Percentiles rank a stretch among this genome's conserved stretches.
Evolutionary conservation across 768 basidiomycete species (phyloP).

Genomic region (Coprinopsis strossmayeri): DNA sequence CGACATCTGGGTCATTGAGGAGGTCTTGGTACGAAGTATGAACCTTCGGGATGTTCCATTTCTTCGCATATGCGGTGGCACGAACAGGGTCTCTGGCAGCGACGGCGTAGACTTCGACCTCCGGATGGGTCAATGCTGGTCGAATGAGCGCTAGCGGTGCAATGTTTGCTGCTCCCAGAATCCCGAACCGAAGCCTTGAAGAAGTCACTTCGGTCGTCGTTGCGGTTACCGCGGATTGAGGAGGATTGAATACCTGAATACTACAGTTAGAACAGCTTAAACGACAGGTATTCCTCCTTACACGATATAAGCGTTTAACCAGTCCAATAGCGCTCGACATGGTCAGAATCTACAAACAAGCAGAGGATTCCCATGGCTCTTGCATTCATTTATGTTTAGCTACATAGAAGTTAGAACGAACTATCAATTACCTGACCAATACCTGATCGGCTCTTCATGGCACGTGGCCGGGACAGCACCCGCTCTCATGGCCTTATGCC

Average conservation of each 20-base stretch:
- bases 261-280: no score
- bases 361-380: neutral
- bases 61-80: slow-evolving; percentile 44
- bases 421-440: no score
- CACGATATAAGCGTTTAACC: neutral
- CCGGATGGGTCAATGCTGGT: slow-evolving; percentile 22
- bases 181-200: slow-evolving; percentile 4
- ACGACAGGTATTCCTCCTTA: neutral
- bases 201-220: neutral
- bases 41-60: slow-evolving; percentile 41
- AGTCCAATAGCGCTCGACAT: neutral
- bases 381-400: neutral
- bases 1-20: slow-evolving; percentile 38
- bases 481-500: no score
- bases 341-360: neutral
- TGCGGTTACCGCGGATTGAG: no score
- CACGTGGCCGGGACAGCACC: no score
- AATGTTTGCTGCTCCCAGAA: slow-evolving; percentile 16
- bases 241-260: no score
- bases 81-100: slow-evolving; percentile 22
- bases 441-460: no score
- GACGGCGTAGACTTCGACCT: slow-evolving; percentile 24
- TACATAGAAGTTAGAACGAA: no score
- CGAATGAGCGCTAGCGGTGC: slow-evolving; percentile 17
- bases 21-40: slow-evolving; percentile 36